Percentiles rank a stretch among this genome's conserved stretches.
These are phyloP conservation scores for Hypoxylon rickii DNA, from an alignment of 495 filamentous ascomycete species.

Conservation along the genomic window DNA sequence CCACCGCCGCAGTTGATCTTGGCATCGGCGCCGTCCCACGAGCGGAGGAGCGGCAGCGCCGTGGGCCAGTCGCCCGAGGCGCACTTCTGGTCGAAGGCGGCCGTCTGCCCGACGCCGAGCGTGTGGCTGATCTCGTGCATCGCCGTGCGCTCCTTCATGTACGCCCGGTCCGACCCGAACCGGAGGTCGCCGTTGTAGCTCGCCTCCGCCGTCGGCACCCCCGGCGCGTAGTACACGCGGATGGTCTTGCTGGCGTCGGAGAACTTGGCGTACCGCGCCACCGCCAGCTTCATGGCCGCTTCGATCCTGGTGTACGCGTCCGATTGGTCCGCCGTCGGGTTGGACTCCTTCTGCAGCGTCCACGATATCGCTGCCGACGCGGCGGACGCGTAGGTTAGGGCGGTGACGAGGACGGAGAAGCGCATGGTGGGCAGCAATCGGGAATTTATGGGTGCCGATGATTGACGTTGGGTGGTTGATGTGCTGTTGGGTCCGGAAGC, in stretches of 20 bases:
- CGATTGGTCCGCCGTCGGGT: conserved; percentile 43
- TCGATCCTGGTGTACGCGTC: conserved; percentile 48
- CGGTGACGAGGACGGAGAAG: conserved; percentile 33
- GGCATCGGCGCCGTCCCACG: conserved; percentile 43
- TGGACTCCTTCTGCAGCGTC: conserved; percentile 35
- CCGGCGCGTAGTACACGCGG: conserved; percentile 43
- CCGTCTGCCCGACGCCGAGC: conserved; percentile 47
- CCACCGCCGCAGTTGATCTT: conserved; percentile 51
- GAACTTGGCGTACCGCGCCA: conserved; percentile 42
- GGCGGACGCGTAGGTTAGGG: conserved; percentile 28
- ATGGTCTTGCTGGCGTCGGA: conserved; percentile 41
- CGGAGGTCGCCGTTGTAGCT: conserved; percentile 51
- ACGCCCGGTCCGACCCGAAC: conserved; percentile 46
- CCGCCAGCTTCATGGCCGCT: conserved; percentile 42
- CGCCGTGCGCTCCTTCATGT: conserved; percentile 53
- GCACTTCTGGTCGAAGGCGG: conserved; percentile 43
- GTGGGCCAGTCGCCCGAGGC: conserved; percentile 44
- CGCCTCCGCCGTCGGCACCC: conserved; percentile 48
- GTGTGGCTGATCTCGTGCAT: conserved; percentile 53
- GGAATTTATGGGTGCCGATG: background rate
- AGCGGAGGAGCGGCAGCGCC: conserved; percentile 41
- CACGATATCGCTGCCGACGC: conserved; percentile 41
- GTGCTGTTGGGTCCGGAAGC: background rate
- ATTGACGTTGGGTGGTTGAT: background rate
- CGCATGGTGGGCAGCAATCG: conserved; percentile 33